Evolutionary conservation across 352 stramenopile species (phyloP), one percentile per base, ranked within the genome.

Genomic region (Phytopythium sindhum): DNA sequence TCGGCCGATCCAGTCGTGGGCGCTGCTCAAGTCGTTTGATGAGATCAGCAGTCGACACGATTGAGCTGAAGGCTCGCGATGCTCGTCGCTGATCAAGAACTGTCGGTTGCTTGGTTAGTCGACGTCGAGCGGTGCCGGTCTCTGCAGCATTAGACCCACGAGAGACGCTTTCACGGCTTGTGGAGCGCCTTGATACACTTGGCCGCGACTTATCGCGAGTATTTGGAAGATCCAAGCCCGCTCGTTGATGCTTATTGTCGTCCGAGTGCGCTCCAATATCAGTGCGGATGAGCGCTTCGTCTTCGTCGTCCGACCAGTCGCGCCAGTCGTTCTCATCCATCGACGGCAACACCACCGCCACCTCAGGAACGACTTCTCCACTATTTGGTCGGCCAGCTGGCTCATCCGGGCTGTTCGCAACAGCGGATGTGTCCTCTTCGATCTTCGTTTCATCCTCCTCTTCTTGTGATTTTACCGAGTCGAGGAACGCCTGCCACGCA

Each of bases 401-500:
- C 28, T 55, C 48, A 15, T 24, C 48, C 2, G 24, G 1, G 7
- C 24, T 2, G 28, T 0, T 55, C 5, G 8, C 1, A 6, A 11
- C 21, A 42, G 21, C 11, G 15, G 8, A 2, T 10, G 11, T 2
- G 14, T 57, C 29, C 0, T 12, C 28, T 8, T 44, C 29, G 2
- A 21, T 26, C 33, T 23, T 48, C n/a, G 12, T 24, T 6, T 23
- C 35, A 6, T 5, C 37, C 4, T 51, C 14, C 28, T 57, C 53
- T 37, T 68, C 50, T 17, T 69, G 68, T 10, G 63, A 44, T 1
- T 56, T 61, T 14, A 72, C 62, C 1, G 77, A 75, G 55, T 89
- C 80, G 41, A 91, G 66, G 50, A 91, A 89, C 17, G 70, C 69
- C 41, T 79, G 70, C 82, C 82, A 91, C 23, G 80, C 82, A 2